phyloP scores from a whole-genome alignment of 2,329 filamentous ascomycete genomes.

The Aspergillus versicolor region DNA sequence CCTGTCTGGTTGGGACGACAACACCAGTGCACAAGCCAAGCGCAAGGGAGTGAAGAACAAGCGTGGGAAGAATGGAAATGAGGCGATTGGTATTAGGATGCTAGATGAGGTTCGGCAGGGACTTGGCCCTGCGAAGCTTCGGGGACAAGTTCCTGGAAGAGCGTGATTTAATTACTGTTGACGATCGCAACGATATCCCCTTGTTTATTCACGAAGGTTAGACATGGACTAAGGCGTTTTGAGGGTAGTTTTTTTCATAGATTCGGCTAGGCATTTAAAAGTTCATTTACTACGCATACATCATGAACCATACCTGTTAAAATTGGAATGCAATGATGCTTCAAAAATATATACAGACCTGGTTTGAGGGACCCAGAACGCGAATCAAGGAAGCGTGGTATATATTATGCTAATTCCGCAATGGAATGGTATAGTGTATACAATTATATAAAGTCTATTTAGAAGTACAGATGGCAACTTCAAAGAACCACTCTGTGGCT shows the following conservation, averaged over 20 bases:
- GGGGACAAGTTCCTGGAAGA: constrained; percentile 28
- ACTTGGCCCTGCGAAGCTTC: constrained; percentile 72
- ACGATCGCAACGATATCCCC: constrained; percentile 22
- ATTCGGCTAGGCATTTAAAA: constrained; percentile 7
- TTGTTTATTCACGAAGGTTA: constrained; percentile 12
- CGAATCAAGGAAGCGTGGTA: background rate
- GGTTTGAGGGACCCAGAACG: background rate
- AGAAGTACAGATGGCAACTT: background rate
- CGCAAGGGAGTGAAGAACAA: constrained; percentile 52
- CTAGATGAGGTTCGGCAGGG: constrained; percentile 83
- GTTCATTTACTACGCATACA: background rate
- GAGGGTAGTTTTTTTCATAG: constrained; percentile 11
- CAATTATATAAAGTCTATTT: constrained; percentile 3
- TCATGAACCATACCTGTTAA: background rate
- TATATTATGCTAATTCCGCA: background rate
- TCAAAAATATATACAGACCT: background rate
- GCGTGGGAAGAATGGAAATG: constrained; percentile 74
- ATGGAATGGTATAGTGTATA: background rate
- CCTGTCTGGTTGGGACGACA: constrained; percentile 60
- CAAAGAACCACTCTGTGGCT: background rate
- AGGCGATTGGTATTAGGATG: constrained; percentile 79
- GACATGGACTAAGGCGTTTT: constrained; percentile 11
- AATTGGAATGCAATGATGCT: too few relatives aligned
- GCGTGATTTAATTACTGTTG: constrained; percentile 22
- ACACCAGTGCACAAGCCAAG: constrained; percentile 42